phyloP scores from a whole-genome alignment of 129 eudicot species.

The Escallonia rubra region DNA sequence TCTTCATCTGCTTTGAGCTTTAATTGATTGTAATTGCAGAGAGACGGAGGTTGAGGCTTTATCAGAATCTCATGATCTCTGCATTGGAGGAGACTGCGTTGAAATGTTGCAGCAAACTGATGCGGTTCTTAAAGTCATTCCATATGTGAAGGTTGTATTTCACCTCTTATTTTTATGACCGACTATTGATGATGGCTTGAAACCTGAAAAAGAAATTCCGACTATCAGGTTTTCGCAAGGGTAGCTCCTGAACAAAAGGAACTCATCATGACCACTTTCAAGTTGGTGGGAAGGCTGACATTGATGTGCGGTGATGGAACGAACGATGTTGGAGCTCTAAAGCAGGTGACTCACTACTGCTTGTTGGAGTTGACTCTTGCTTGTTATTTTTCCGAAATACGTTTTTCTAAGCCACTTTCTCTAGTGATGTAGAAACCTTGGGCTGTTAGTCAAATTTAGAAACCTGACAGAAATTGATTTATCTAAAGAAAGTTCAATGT shows the following conservation, averaged over 20 bases:
- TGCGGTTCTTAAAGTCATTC: conserved; percentile 70
- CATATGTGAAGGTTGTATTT: conserved; percentile 68
- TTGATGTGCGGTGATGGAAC: conserved; percentile 98
- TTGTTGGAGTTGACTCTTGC: no score
- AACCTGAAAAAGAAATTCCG: conserved; percentile 6
- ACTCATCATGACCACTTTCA: conserved; percentile 84
- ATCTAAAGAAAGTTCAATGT: no score
- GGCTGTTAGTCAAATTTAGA: no score
- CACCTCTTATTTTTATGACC: background rate
- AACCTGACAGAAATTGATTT: no score
- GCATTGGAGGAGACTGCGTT: conserved; percentile 87
- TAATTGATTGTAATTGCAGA: conserved; percentile 22
- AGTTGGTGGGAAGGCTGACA: conserved; percentile 78
- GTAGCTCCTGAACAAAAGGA: conserved; percentile 98
- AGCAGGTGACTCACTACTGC: conserved; percentile 51
- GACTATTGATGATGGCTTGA: background rate
- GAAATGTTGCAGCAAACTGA: conserved; percentile 88
- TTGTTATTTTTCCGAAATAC: no score
- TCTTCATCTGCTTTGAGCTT: no score
- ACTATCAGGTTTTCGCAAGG: conserved; percentile 80
- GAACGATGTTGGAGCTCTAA: conserved; percentile 92
- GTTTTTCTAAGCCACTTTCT: no score
- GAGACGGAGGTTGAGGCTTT: conserved; percentile 67
- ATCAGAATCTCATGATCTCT: conserved; percentile 72
- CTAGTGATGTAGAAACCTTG: no score